Percentiles rank a stretch among this genome's conserved stretches.
Conservation (phyloP, 257 asterid species). For the Coffea canephora region DNA sequence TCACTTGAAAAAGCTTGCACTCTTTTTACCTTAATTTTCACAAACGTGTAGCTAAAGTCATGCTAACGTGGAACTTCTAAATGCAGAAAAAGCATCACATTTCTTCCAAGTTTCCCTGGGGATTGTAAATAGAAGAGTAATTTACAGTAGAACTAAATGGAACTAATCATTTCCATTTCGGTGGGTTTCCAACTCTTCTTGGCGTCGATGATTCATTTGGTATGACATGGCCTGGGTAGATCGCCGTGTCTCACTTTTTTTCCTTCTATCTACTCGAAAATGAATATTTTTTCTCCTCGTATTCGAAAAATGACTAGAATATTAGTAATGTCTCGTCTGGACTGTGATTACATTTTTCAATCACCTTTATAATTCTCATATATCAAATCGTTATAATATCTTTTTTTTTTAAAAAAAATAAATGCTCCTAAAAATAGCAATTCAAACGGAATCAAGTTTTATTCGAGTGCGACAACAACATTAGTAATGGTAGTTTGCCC, state of each 20-base stretch:
- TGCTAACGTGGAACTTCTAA: conserved; percentile 33
- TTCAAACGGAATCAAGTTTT: no score
- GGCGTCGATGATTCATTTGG: neutral
- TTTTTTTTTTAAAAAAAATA: no score
- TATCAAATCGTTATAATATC: no score
- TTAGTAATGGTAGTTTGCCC: neutral
- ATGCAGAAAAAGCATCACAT: conserved; percentile 10
- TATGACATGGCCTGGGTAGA: neutral
- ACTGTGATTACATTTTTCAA: no score
- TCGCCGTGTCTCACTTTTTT: neutral
- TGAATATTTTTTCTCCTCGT: neutral
- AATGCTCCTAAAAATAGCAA: no score
- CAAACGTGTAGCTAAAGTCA: conserved; percentile 61
- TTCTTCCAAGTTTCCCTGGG: conserved; percentile 33
- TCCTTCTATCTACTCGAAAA: neutral
- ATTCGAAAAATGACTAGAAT: neutral
- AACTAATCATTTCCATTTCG: conserved; percentile 26
- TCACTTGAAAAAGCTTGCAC: conserved; percentile 25
- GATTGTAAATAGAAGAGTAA: conserved; percentile 34
- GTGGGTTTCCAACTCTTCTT: conserved; percentile 15
- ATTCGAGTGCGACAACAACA: neutral
- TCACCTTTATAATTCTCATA: no score
- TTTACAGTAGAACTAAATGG: conserved; percentile 15
- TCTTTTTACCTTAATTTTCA: conserved; percentile 41
- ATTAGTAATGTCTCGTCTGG: no score